These are phyloP conservation scores for Wallacemonas sp. DNA, from an alignment of 208 protist species.

Conservation along the genomic window DNA sequence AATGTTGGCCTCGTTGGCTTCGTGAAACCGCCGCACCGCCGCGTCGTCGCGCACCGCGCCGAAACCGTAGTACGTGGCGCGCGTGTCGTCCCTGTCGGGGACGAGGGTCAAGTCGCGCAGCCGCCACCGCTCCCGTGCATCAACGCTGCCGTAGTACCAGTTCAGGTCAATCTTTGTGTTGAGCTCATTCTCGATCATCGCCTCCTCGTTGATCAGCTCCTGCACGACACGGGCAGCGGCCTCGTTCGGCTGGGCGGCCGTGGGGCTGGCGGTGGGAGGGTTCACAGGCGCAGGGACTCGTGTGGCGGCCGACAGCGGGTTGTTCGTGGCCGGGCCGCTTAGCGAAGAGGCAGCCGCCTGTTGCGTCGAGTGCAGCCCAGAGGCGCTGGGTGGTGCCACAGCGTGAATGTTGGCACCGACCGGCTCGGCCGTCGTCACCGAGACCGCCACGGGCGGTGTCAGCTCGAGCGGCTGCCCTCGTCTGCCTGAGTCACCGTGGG, in stretches of 20 bases:
- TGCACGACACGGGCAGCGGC: conserved; percentile 21
- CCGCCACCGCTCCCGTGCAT: conserved; percentile 68
- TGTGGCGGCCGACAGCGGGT: background rate
- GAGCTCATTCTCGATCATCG: conserved; percentile 22
- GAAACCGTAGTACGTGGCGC: conserved; percentile 24
- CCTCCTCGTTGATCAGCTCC: conserved; percentile 34
- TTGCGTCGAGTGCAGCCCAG: too few species aligned
- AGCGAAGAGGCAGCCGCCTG: too few species aligned
- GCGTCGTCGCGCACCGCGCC: conserved; percentile 12
- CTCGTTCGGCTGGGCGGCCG: background rate
- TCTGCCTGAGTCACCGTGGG: too few species aligned
- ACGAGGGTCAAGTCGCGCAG: conserved; percentile 55
- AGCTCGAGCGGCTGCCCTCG: too few species aligned
- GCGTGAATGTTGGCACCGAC: too few species aligned
- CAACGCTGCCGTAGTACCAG: conserved; percentile 64
- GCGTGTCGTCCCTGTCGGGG: conserved; percentile 61
- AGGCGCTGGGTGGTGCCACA: too few species aligned
- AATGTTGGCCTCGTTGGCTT: conserved; percentile 17
- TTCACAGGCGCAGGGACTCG: background rate
- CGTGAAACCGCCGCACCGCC: conserved; percentile 14
- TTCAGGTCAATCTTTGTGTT: conserved; percentile 51
- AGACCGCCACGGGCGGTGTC: too few species aligned
- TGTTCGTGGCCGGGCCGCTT: too few species aligned
- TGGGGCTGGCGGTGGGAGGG: background rate
- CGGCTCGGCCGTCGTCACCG: too few species aligned